Evolutionary conservation across 2,329 filamentous ascomycete genomes (phyloP).

Genomic region (Talaromyces islandicus): DNA sequence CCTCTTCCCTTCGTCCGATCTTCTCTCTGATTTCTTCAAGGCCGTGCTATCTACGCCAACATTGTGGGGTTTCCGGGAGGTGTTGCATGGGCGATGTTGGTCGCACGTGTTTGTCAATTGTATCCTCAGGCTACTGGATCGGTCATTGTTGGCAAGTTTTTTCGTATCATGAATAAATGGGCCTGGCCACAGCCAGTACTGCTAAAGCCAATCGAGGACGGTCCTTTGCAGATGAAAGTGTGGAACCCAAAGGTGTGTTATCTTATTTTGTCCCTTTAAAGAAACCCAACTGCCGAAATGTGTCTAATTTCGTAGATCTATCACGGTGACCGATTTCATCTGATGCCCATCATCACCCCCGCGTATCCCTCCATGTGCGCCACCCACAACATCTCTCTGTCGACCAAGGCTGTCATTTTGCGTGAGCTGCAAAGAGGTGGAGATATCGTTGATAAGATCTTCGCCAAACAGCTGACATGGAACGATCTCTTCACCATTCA

Average conservation of each 20-base stretch:
- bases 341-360: conserved; percentile 98
- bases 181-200: conserved; percentile 91
- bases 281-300: too few species aligned
- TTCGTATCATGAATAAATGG: conserved; percentile 85
- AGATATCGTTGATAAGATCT: conserved; percentile 72
- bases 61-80: conserved; percentile 95
- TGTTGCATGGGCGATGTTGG: conserved; percentile 97
- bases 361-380: conserved; percentile 98
- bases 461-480: conserved; percentile 71
- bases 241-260: conserved; percentile 84
- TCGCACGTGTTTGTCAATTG: conserved; percentile 89
- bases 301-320: conserved; percentile 53
- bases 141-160: conserved; percentile 89
- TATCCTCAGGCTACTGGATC: conserved; percentile 89
- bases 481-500: conserved; percentile 84
- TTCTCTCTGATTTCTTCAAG: conserved; percentile 22
- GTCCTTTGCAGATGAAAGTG: conserved; percentile 72
- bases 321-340: conserved; percentile 71
- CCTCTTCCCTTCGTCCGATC: not conserved
- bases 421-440: conserved; percentile 73
- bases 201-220: conserved; percentile 80
- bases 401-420: conserved; percentile 77
- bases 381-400: conserved; percentile 86
- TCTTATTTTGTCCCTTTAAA: not conserved
- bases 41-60: conserved; percentile 88